Base-by-base conservation (phyloP, 2,329 filamentous ascomycete species). In the Colletotrichum sublineola region DNA sequence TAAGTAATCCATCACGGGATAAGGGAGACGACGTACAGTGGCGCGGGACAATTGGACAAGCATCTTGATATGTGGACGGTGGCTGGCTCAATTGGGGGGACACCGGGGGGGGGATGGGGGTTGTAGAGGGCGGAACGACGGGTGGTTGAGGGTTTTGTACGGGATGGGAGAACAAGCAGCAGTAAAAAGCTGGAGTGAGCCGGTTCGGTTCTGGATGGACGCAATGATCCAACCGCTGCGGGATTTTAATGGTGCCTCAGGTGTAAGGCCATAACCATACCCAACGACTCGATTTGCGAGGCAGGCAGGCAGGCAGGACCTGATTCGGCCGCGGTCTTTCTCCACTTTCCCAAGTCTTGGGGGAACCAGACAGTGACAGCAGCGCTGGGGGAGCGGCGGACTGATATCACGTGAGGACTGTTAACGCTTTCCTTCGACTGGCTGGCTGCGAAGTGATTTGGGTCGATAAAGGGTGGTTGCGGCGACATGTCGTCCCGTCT, bases 11-110 rank as follows among this genome's bases (percentile, higher is more conserved):
- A 67, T 57, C 55, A 55, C 24, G 38, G 40, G 33, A 64, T 65
- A n/a, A 36, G 67, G 24, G 38, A 74, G 46, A 65, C 3, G 5
- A 84, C 87, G 77, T 86, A 90, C 89, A 82, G 88, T 85, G 81
- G 83, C 83, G 83, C 88, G 84, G 79, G 86, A 85, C 74, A 89
- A 80, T 82, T 87, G 86, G 78, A 81, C 82, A 82, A 90, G 83
- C 88, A 90, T 90, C 78, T 83, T 89, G 84, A 75, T 63, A 82
- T 80, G 79, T 76, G 79, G 81, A 81, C 76, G 61, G 82, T 82
- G 73, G 72, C 73, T 71, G 85, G 85, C 83, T 86, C 85, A 84
- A 86, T 85, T 83, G 83, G 78, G 71, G 40, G 52, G 74, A 81
- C 77, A 78, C 80, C 78, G 75, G 75, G 75, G 75, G 75, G 67